phyloP scores from a whole-genome alignment of 2,329 filamentous ascomycete genomes.

The Davidsoniella eucalypti region DNA sequence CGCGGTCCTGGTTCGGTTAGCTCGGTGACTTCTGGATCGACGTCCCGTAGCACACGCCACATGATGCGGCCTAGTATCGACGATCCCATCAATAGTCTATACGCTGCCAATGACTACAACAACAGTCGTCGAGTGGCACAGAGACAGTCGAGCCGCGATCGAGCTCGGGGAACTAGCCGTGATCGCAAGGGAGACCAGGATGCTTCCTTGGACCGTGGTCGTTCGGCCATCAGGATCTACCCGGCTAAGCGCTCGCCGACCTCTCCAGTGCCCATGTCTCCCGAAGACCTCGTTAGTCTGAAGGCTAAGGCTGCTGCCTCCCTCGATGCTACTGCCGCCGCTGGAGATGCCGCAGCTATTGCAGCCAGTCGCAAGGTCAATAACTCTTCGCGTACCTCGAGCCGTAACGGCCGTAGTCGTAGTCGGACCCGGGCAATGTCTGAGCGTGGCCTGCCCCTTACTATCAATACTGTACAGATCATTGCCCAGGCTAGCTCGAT shows the following conservation, averaged over 20 bases:
- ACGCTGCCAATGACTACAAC: conserved; percentile 50
- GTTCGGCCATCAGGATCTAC: conserved; percentile 49
- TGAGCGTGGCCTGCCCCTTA: conserved; percentile 41
- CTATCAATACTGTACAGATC: conserved; percentile 27
- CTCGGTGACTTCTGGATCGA: conserved; percentile 40
- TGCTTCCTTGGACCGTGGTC: conserved; percentile 52
- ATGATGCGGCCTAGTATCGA: conserved; percentile 42
- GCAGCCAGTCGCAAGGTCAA: conserved; percentile 12
- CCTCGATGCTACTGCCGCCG: conserved; percentile 9
- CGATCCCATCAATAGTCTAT: conserved; percentile 73
- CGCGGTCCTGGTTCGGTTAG: conserved; percentile 37
- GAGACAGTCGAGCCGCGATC: not conserved
- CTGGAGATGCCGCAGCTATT: not conserved
- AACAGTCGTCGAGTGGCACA: conserved; percentile 14
- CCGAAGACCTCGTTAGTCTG: conserved; percentile 59
- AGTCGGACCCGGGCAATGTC: conserved; percentile 1
- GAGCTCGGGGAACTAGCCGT: conserved; percentile 15
- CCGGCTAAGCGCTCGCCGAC: conserved; percentile 70
- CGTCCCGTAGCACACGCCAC: conserved; percentile 32
- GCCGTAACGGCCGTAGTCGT: conserved; percentile 25
- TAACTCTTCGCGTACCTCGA: conserved; percentile 25
- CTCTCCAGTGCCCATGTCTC: conserved; percentile 87
- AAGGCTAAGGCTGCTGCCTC: conserved; percentile 16
- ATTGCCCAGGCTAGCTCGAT: conserved; percentile 15
- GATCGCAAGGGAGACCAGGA: conserved; percentile 35